Evolutionary conservation across 1,139 yeast species (phyloP).

Genomic region (Meyerozyma athensensis): DNA sequence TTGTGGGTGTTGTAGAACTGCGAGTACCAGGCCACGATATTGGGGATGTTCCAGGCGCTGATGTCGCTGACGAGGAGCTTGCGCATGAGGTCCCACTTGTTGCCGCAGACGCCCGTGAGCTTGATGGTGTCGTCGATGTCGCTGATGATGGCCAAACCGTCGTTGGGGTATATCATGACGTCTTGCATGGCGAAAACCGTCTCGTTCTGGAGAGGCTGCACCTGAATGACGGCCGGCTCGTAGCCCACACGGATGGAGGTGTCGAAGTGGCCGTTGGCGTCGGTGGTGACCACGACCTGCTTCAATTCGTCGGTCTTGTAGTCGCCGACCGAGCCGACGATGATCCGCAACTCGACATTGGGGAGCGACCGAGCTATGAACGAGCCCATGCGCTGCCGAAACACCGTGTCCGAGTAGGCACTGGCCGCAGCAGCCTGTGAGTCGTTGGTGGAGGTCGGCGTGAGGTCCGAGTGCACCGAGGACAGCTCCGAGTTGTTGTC

Average conservation of each 20-base stretch:
- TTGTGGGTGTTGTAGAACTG: conserved; percentile 33
- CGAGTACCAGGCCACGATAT: conserved; percentile 68
- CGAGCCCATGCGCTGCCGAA: conserved; percentile 53
- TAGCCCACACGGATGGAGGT: conserved; percentile 46
- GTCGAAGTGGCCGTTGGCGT: conserved; percentile 56
- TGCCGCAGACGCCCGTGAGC: conserved; percentile 84
- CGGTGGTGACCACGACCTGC: conserved; percentile 38
- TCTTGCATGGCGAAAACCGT: conserved; percentile 44
- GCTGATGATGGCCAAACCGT: conserved; percentile 72
- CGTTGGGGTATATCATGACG: conserved; percentile 33
- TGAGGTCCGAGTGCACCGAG: conserved; percentile 14
- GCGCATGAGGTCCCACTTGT: conserved; percentile 74
- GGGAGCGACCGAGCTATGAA: conserved; percentile 59
- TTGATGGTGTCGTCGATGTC: conserved; percentile 96
- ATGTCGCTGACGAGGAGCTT: conserved; percentile 69
- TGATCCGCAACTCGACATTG: conserved; percentile 45
- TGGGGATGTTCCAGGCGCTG: conserved; percentile 63
- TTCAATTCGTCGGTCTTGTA: conserved; percentile 17
- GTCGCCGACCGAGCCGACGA: conserved; percentile 43
- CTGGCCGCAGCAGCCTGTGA: conserved; percentile 9
- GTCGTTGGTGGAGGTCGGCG: conserved; percentile 9
- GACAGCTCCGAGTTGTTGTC: conserved; percentile 14
- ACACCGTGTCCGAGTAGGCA: conserved; percentile 26
- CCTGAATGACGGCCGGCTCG: conserved; percentile 48
- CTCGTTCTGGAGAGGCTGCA: conserved; percentile 39